Evolutionary conservation across 2,329 filamentous ascomycete genomes (phyloP).

Genomic region (Neocucurbitaria cava): DNA sequence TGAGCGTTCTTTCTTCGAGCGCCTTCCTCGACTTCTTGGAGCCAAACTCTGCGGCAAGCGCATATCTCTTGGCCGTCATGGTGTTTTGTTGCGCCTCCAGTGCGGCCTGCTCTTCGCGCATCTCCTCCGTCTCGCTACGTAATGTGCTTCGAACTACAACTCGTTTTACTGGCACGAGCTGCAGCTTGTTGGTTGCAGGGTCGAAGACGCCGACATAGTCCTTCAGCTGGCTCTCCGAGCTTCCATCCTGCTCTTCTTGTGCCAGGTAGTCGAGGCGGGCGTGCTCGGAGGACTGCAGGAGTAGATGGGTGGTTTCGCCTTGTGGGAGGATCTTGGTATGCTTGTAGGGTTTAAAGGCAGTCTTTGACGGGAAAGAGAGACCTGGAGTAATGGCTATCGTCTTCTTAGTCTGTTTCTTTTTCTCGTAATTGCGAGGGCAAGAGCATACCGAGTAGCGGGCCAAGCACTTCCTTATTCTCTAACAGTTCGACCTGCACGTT

Average conservation of each 20-base stretch:
- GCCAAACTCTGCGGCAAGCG: slow-evolving; percentile 79
- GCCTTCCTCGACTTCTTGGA: slow-evolving; percentile 87
- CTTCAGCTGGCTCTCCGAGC: slow-evolving; percentile 59
- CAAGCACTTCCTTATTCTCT: slow-evolving; percentile 55
- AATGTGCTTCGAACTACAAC: slow-evolving; percentile 62
- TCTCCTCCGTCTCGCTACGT: slow-evolving; percentile 53
- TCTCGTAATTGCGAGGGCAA: too few relatives aligned
- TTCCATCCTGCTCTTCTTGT: slow-evolving; percentile 55
- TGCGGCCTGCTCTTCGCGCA: slow-evolving; percentile 41
- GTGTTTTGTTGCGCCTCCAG: slow-evolving; percentile 36
- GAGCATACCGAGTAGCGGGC: slow-evolving; percentile 58
- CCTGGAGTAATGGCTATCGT: slow-evolving; percentile 52
- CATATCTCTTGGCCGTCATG: slow-evolving; percentile 68
- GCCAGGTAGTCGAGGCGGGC: slow-evolving; percentile 66
- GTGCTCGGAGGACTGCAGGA: slow-evolving; percentile 68
- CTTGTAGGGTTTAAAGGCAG: slow-evolving; percentile 60
- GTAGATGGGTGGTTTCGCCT: slow-evolving; percentile 52
- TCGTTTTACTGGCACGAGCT: slow-evolving; percentile 60
- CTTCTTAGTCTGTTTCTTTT: neutral
- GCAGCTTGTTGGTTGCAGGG: slow-evolving; percentile 59
- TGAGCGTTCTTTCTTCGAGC: slow-evolving; percentile 71
- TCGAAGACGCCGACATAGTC: slow-evolving; percentile 70
- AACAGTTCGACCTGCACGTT: slow-evolving; percentile 55
- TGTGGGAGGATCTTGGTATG: slow-evolving; percentile 37
- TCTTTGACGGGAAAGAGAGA: slow-evolving; percentile 46